Evolutionary conservation across 2,329 filamentous ascomycete genomes (phyloP).

Genomic region (Calonectria pauciramosa): DNA sequence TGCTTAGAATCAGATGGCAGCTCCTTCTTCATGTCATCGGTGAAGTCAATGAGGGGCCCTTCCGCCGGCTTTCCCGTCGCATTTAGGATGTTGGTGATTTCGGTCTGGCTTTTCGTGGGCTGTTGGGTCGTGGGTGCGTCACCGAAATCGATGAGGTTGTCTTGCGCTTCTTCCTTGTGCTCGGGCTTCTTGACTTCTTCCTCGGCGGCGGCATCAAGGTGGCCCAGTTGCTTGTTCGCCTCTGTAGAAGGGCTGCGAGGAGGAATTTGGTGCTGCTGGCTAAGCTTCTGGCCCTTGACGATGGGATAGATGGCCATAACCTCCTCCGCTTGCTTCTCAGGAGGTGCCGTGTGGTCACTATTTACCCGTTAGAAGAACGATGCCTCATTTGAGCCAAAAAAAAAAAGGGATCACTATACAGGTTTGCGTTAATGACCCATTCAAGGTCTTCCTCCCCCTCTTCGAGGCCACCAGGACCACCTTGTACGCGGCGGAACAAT

Average conservation of each 20-base stretch:
- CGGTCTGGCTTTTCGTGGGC: slow-evolving; percentile 43
- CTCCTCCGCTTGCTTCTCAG: slow-evolving; percentile 81
- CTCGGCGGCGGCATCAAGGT: slow-evolving; percentile 1
- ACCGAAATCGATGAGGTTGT: slow-evolving; percentile 71
- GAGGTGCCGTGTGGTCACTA: slow-evolving; percentile 61
- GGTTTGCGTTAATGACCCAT: slow-evolving; percentile 90
- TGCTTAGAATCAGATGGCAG: slow-evolving; percentile 54
- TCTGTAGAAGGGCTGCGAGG: slow-evolving; percentile 48
- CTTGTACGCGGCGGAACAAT: slow-evolving; percentile 83
- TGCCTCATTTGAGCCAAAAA: not conserved
- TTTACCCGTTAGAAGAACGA: slow-evolving; percentile 26
- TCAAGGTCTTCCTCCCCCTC: slow-evolving; percentile 91
- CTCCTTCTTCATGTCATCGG: slow-evolving; percentile 65
- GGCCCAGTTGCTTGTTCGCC: slow-evolving; percentile 21
- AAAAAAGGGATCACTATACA: slow-evolving; percentile 58
- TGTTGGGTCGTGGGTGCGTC: slow-evolving; percentile 44
- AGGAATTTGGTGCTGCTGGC: slow-evolving; percentile 69
- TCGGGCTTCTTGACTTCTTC: not conserved
- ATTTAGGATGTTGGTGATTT: slow-evolving; percentile 60
- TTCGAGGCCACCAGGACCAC: slow-evolving; percentile 78
- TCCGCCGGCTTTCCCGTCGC: slow-evolving; percentile 62
- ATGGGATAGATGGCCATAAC: slow-evolving; percentile 90
- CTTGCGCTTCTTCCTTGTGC: slow-evolving; percentile 37
- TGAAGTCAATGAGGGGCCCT: slow-evolving; percentile 70
- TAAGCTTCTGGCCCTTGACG: slow-evolving; percentile 78